Conservation (phyloP, 2,329 filamentous ascomycete genomes). For the Laburnicola sp. region DNA sequence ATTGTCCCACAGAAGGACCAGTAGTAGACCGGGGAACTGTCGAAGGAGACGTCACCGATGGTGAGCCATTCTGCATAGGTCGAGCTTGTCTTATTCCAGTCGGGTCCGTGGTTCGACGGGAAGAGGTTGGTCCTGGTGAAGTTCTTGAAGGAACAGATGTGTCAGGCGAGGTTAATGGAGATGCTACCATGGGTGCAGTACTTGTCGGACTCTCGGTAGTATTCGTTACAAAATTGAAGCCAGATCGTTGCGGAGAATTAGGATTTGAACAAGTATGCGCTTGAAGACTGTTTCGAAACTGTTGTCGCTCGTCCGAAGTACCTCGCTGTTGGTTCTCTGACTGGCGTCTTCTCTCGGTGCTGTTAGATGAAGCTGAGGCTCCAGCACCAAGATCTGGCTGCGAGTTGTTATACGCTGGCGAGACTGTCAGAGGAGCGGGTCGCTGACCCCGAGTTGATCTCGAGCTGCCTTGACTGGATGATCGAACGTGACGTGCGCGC, state of each 20-base stretch:
- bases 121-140: conserved; percentile 21
- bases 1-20: conserved; percentile 26
- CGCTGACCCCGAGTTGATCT: conserved; percentile 40
- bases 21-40: conserved; percentile 36
- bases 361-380: conserved; percentile 31
- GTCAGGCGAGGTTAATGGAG: conserved; percentile 24
- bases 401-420: conserved; percentile 61
- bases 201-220: conserved; percentile 33
- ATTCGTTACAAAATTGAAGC: conserved; percentile 32
- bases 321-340: conserved; percentile 51
- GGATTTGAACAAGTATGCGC: conserved; percentile 31
- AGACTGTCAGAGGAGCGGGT: conserved; percentile 26
- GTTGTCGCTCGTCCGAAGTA: conserved; percentile 44
- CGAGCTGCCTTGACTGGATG: conserved; percentile 54
- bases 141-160: conserved; percentile 20
- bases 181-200: conserved; percentile 28
- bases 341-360: conserved; percentile 37
- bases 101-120: conserved; percentile 40
- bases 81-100: conserved; percentile 23
- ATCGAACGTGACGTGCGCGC: conserved; percentile 45
- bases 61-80: conserved; percentile 30
- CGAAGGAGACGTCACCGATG: conserved; percentile 27
- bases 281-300: conserved; percentile 36
- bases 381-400: conserved; percentile 63
- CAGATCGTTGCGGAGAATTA: conserved; percentile 32